These are phyloP conservation scores for Paralagenidium karlingii DNA, from an alignment of 352 stramenopile species.

Conservation along the genomic window DNA sequence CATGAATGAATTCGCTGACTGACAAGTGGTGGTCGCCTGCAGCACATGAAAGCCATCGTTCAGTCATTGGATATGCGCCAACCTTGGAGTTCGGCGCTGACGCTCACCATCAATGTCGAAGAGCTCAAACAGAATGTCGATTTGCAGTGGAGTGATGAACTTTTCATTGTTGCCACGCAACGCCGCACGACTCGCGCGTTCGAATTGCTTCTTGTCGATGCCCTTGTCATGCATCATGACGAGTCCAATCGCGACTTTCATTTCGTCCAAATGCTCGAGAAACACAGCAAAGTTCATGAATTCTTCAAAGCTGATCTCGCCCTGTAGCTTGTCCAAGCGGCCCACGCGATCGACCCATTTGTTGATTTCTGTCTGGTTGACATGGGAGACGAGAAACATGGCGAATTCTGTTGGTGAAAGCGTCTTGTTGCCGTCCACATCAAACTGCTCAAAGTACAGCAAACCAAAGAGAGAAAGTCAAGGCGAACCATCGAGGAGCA, in stretches of 20 bases:
- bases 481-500: too few species aligned
- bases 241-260: constrained; percentile 77
- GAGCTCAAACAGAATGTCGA: constrained; percentile 76
- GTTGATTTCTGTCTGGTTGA: constrained; percentile 70
- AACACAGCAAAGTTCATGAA: constrained; percentile 79
- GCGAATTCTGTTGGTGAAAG: constrained; percentile 74
- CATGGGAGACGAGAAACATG: constrained; percentile 80
- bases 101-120: constrained; percentile 65
- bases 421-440: constrained; percentile 65
- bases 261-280: constrained; percentile 68
- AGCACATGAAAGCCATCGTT: background rate
- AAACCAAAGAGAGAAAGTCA: constrained; percentile 13
- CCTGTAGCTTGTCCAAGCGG: constrained; percentile 14
- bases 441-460: constrained; percentile 83
- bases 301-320: constrained; percentile 57
- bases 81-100: too few species aligned
- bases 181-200: constrained; percentile 50
- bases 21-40: constrained; percentile 64
- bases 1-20: constrained; percentile 70
- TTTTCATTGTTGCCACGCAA: constrained; percentile 34
- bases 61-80: constrained; percentile 1
- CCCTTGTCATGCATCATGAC: constrained; percentile 73
- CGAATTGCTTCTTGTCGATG: constrained; percentile 81
- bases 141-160: constrained; percentile 58
- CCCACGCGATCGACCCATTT: constrained; percentile 76